These are phyloP conservation scores for Ustilago tritici DNA, from an alignment of 1,284 basidiomycete genomes.

Conservation along the genomic window DNA sequence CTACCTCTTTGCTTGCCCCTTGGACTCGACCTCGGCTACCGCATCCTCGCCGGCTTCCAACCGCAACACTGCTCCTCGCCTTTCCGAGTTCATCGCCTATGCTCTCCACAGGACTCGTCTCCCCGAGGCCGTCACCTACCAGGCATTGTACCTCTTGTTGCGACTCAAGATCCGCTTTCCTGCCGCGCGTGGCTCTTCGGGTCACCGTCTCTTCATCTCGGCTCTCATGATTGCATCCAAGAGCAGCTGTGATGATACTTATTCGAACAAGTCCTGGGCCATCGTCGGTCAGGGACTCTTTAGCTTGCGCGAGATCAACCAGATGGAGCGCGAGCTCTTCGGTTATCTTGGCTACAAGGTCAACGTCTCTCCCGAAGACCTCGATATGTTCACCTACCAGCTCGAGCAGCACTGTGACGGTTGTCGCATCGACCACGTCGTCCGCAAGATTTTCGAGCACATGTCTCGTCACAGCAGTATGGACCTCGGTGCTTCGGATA, in stretches of 20 bases:
- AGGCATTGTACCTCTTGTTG: constrained; percentile 65
- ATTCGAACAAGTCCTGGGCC: constrained; percentile 70
- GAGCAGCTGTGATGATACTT: constrained; percentile 69
- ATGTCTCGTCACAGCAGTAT: constrained; percentile 42
- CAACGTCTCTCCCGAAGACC: constrained; percentile 61
- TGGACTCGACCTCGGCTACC: constrained; percentile 64
- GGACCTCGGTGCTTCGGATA: constrained; percentile 16
- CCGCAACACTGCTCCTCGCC: constrained; percentile 55
- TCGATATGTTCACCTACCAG: constrained; percentile 60
- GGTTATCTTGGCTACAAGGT: constrained; percentile 68
- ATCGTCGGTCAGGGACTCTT: constrained; percentile 69
- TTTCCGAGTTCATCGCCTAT: constrained; percentile 69
- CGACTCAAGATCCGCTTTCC: constrained; percentile 68
- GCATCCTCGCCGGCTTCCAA: constrained; percentile 36
- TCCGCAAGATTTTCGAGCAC: constrained; percentile 37
- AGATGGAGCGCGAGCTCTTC: constrained; percentile 70
- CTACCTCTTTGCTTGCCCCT: constrained; percentile 63
- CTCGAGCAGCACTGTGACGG: constrained; percentile 52
- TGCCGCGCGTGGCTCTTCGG: constrained; percentile 67
- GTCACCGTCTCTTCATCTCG: constrained; percentile 69
- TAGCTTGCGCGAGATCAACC: constrained; percentile 67
- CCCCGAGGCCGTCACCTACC: constrained; percentile 65
- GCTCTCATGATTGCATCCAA: constrained; percentile 69
- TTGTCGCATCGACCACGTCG: constrained; percentile 39
- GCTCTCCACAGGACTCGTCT: constrained; percentile 68